Evolutionary conservation across 78 protist species (phyloP).

Genomic region (Neovahlkampfia damariscottae): DNA sequence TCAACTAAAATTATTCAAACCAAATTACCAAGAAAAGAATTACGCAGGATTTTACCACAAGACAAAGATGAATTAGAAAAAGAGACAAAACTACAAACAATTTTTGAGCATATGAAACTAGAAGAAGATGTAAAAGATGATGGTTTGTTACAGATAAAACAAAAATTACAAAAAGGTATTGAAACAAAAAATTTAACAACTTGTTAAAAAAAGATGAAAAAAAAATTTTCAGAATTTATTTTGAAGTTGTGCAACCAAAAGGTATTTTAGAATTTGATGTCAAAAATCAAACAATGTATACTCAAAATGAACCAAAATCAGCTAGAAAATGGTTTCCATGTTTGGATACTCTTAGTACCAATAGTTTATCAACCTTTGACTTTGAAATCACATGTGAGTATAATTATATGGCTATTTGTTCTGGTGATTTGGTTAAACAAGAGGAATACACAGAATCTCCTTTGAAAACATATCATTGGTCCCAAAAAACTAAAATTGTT

Average conservation of each 20-base stretch:
- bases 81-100: no score
- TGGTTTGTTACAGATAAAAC: no score
- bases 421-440: not conserved
- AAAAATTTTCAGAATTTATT: no score
- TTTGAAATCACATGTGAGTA: not conserved
- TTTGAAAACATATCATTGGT: not conserved
- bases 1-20: not conserved
- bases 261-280: not conserved
- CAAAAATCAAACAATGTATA: not conserved
- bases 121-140: no score
- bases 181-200: no score
- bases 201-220: no score
- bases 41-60: no score
- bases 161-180: no score
- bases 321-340: not conserved
- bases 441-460: not conserved
- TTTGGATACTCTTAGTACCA: no score
- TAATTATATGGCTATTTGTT: not conserved
- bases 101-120: no score
- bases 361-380: not conserved
- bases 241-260: no score
- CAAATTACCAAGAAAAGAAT: not conserved
- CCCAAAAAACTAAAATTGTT: not conserved
- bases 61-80: no score
- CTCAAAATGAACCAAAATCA: not conserved